Conservation (phyloP, 2,329 filamentous ascomycete species). For the Epichloe hybrida region DNA sequence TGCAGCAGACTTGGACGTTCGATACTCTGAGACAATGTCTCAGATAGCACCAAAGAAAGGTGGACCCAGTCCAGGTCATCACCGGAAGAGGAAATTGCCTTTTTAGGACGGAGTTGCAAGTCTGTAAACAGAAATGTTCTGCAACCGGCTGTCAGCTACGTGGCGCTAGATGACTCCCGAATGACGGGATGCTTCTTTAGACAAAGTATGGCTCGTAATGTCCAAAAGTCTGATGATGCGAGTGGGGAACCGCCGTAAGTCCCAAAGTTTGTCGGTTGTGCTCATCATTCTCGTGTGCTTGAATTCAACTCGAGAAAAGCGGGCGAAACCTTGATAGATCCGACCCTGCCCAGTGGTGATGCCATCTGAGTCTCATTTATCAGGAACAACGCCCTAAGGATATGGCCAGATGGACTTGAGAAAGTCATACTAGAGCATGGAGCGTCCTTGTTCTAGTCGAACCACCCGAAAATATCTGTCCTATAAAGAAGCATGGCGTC, state of each 20-base stretch:
- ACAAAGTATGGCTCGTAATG: not conserved
- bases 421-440: not conserved
- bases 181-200: not conserved
- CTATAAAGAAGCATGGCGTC: not conserved
- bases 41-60: not conserved
- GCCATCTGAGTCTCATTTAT: not conserved
- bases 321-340: not conserved
- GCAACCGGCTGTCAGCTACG: not conserved
- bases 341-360: not conserved
- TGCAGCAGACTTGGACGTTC: slow-evolving; percentile 1
- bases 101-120: not conserved
- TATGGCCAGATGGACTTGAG: not conserved
- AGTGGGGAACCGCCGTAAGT: not conserved
- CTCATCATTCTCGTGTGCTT: not conserved
- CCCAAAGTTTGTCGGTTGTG: not conserved
- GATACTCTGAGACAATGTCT: not conserved
- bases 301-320: not conserved
- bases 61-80: not conserved
- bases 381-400: not conserved
- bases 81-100: not conserved
- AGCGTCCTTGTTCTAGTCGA: not conserved
- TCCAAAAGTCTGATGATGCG: not conserved
- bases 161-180: not conserved
- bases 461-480: not conserved
- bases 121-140: not conserved